Evolutionary conservation across 192 early-diverging fungal genomes (phyloP), one percentile per base, ranked within the genome.

Genomic region (Umbelopsis isabellina): DNA sequence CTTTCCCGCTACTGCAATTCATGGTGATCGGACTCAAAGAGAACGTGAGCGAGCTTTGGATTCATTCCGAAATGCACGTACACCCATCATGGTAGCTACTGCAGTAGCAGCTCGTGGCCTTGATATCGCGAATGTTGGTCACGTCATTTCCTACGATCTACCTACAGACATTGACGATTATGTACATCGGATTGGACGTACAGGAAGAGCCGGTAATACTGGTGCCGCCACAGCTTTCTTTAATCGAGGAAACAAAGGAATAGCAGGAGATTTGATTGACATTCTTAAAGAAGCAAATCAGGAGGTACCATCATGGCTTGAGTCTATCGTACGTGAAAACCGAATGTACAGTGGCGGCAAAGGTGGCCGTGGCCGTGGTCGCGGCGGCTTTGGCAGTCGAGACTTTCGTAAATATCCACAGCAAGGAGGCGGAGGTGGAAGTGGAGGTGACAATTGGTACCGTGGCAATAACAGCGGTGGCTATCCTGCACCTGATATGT

Each of bases 101-200:
- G 97, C 95, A 45, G 97, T 98, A 1, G 97, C 97, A 46, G 94
- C 95, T 21, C 92, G 97, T 85, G 97, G 97, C 70, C 81, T 99
- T 47, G 93, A 93, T 79, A 79, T 94, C 33, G 87, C 90, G 66
- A 93, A 94, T 71, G 92, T 94, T 53, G 82, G 83, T 18, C 91
- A 92, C 68, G 96, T 98, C 41, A 86, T 99, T 82, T 95, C 94
- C 81, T 98, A 92, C 81, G 97, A 99, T 70, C 86, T 99, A 73
- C 96, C 97, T 27, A 94, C 89, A 10, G 96, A 98, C 73, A 90
- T 93, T 72, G 95, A 98, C 73, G 97, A 99, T 78, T 98, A 95
- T 84, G 95, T 98, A n/a, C 97, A 98, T 85, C 92, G 97, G 77
- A 95, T 97, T 74, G 97, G 97, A 75, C 94, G 96, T 91, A 98